These are phyloP conservation scores for Diaporthe longicolla DNA, from an alignment of 2,329 filamentous ascomycete genomes.

Conservation along the genomic window DNA sequence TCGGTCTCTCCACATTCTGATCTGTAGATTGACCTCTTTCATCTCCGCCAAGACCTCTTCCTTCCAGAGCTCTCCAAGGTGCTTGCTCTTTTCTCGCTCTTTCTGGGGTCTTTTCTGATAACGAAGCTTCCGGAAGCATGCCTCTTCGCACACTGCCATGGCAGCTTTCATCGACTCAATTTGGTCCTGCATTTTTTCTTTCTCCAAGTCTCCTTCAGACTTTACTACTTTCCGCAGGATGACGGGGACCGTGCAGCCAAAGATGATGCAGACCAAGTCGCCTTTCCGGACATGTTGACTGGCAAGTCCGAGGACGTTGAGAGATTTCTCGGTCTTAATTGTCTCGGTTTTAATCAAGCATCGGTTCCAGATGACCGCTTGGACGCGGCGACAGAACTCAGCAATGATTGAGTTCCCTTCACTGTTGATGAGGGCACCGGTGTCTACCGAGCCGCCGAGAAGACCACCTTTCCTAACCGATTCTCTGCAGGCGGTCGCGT, in stretches of 20 bases:
- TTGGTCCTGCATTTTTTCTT: neutral
- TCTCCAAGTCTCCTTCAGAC: neutral
- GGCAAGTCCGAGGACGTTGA: constrained; percentile 39
- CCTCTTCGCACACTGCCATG: constrained; percentile 9
- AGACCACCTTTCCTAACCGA: constrained; percentile 46
- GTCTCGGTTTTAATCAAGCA: constrained; percentile 45
- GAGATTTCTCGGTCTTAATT: constrained; percentile 43
- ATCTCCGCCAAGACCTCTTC: neutral
- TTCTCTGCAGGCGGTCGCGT: constrained; percentile 46
- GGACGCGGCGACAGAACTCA: constrained; percentile 47
- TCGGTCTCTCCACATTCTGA: neutral
- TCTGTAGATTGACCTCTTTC: neutral
- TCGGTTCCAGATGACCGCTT: constrained; percentile 50
- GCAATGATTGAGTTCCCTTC: constrained; percentile 49
- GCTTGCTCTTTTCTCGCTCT: neutral
- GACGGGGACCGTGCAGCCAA: constrained; percentile 47
- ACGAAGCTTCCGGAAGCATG: constrained; percentile 7
- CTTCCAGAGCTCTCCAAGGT: neutral
- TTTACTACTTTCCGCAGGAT: constrained; percentile 38
- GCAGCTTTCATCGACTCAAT: constrained; percentile 10
- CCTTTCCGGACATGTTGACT: constrained; percentile 37
- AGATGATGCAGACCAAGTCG: constrained; percentile 46
- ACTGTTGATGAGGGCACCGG: constrained; percentile 46
- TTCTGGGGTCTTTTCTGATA: neutral
- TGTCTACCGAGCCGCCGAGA: constrained; percentile 44